Percentiles rank a stretch among this genome's conserved stretches.
phyloP scores from a whole-genome alignment of 2,329 filamentous ascomycete species.

The Helminthosporium solani region DNA sequence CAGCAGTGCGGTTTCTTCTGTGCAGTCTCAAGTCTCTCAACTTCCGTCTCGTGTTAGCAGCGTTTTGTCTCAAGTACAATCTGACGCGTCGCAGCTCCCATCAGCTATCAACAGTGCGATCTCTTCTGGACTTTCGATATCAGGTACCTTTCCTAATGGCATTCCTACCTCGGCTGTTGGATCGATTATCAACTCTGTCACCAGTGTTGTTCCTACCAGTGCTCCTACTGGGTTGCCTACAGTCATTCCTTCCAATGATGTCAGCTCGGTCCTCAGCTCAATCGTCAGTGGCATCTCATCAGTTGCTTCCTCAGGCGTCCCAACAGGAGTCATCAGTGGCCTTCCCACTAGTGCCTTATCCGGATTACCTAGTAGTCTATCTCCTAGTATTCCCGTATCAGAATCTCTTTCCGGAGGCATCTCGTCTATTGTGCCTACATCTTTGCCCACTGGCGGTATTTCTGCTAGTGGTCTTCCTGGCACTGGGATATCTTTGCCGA shows the following conservation, averaged over 20 bases:
- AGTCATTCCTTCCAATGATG: neutral
- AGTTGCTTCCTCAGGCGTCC: neutral
- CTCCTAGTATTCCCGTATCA: neutral
- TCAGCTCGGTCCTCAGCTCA: neutral
- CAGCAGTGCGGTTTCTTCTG: slow-evolving; percentile 4
- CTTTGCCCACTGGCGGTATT: neutral
- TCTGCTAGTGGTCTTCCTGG: neutral
- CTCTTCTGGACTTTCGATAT: neutral
- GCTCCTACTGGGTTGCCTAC: neutral
- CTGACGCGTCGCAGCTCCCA: slow-evolving; percentile 1
- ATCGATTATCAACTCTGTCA: slow-evolving; percentile 1
- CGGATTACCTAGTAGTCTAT: neutral
- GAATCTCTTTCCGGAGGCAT: neutral
- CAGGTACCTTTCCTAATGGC: neutral
- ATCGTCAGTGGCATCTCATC: neutral
- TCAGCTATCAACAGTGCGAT: slow-evolving; percentile 5
- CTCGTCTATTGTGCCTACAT: neutral
- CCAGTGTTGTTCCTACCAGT: neutral
- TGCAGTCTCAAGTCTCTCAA: slow-evolving; percentile 1
- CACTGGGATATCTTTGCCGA: neutral
- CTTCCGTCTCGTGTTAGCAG: slow-evolving; percentile 6
- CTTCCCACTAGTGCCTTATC: neutral
- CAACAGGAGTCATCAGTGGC: neutral
- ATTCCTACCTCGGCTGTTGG: slow-evolving; percentile 5
- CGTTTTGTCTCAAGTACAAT: slow-evolving; percentile 3